Evolutionary conservation across 2,329 filamentous ascomycete genomes (phyloP), one percentile per base, ranked within the genome.

Genomic region (Dothiorella sarmentorum): DNA sequence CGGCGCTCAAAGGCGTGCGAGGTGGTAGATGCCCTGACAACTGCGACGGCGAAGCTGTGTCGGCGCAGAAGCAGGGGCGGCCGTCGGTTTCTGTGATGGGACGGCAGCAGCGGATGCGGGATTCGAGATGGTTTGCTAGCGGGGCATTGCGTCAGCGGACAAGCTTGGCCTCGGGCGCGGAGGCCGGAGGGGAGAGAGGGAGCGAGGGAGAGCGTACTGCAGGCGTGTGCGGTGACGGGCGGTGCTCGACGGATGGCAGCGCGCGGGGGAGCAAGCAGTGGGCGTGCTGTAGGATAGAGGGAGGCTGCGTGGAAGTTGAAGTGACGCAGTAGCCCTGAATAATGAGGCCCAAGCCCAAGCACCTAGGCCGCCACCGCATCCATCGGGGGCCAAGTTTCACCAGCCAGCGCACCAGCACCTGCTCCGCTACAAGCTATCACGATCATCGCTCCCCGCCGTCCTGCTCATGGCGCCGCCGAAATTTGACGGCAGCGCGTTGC

Each of bases 401-500:
- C 33, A 40, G 49, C 33, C 49, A 53, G 31, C 55, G 55, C 55
- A 57, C 38, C 49, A 53, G 49, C 49, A 37, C 49, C 49, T 4
- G 49, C 55, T 47, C 42, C 55, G 55, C 44, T 43, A 18, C 43
- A 40, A 20, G 51, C 51, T 56, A 56, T 56, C 52, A 58, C 56
- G 44, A 58, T 58, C 56, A 58, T 33, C 56, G 22, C 15, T 11
- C 15, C 29, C 56, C 27, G 26, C 56, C 17, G 11, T 24, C n/a
- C 35, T 20, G 44, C 35, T 17, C 51, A 58, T 58, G 56, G 37
- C 44, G 35, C 56, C 44, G 38, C 56, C 56, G 18, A 58, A 43
- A 52, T 58, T 58, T 20, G 45, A 58, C 44, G 44, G 43, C 44
- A 58, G 44, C 45, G 74, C 74, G 70, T 66, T 71, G 53, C 75